phyloP scores from a whole-genome alignment of 176 grass and related monocot species.

The Rhynchospora pubera region DNA sequence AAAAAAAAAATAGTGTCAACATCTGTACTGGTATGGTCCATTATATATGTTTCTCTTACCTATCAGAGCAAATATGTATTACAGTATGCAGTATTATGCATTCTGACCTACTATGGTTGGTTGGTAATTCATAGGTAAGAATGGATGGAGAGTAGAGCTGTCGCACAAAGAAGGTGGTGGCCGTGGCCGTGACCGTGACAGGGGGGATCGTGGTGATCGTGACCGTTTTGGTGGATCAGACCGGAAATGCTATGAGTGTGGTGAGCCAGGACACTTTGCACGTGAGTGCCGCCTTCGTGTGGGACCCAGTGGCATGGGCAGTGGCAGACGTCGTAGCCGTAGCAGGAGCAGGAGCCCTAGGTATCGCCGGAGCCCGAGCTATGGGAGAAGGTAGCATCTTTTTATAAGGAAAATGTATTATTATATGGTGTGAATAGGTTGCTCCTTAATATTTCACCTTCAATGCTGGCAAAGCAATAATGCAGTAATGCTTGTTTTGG shows the following conservation, averaged over 20 bases:
- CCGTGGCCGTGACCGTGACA: slow-evolving; percentile 49
- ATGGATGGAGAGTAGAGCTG: slow-evolving; percentile 91
- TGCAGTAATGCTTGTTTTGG: not conserved
- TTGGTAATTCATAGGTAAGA: slow-evolving; percentile 57
- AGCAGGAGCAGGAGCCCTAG: slow-evolving; percentile 68
- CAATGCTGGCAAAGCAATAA: not conserved
- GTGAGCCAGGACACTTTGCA: slow-evolving; percentile 92
- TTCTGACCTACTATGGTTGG: not conserved
- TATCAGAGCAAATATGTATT: not conserved
- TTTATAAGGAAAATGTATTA: not conserved
- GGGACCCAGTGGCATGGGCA: slow-evolving; percentile 80
- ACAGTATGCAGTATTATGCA: not conserved
- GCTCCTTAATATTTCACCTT: not conserved
- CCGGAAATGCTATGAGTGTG: slow-evolving; percentile 92
- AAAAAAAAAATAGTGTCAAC: too few relatives aligned
- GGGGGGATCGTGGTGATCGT: slow-evolving; percentile 67
- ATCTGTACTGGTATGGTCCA: not conserved
- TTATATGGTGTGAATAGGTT: not conserved
- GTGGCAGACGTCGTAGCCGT: slow-evolving; percentile 65
- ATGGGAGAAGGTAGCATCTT: slow-evolving; percentile 64
- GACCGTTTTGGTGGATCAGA: slow-evolving; percentile 62
- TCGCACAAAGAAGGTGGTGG: slow-evolving; percentile 58
- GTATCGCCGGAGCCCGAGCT: slow-evolving; percentile 88
- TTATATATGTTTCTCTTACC: not conserved
- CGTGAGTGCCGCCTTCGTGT: slow-evolving; percentile 80